Evolutionary conservation across 805 yeast genomes (phyloP), one percentile per base, ranked within the genome.

Genomic region (Cyberlindnera bimundalis): DNA sequence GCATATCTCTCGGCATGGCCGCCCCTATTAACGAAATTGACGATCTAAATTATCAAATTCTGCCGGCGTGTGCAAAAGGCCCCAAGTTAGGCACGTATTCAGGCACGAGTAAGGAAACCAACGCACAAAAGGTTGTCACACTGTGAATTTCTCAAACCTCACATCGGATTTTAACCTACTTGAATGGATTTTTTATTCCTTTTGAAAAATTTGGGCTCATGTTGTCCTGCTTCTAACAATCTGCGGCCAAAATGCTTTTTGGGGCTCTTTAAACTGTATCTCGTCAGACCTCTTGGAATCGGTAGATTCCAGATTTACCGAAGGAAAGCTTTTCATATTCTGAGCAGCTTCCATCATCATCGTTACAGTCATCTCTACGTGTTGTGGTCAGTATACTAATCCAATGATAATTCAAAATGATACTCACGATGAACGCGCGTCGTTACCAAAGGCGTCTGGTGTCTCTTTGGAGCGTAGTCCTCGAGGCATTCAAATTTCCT

Each of bases 281-380:
- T 20, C 20, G 6, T 5, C 6, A 19, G 4, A 18, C 11, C 13
- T 17, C 3, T 31, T 25, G n/a, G 17, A 9, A 12, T 16, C 14
- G 10, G 18, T 19, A 20, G 9, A 6, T 17, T 31, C 34, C 14
- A 19, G 12, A 14, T 14, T 7, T n/a, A 18, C 40, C 8, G 18
- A 28, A 5, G 44, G 44, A 9, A 40, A 35, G 3, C 15, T 10
- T 17, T 18, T 35, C 39, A 40, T 31, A 3, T 19, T 18, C 17
- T 26, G 21, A 4, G 44, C 30, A 16, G 44, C 44, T 16, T 35
- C 40, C 34, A 40, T 35, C 40, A 40, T 30, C 39, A 40, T 35
- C 9, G 21, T 15, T 2, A 38, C 41, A 12, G 41, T 38, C 6
- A 17, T 11, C 33, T 33, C 41, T 38, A 24, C n/a, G n/a, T 12